Conservation (phyloP, 2,329 filamentous ascomycete species). For the Penicillium oxalicum region DNA sequence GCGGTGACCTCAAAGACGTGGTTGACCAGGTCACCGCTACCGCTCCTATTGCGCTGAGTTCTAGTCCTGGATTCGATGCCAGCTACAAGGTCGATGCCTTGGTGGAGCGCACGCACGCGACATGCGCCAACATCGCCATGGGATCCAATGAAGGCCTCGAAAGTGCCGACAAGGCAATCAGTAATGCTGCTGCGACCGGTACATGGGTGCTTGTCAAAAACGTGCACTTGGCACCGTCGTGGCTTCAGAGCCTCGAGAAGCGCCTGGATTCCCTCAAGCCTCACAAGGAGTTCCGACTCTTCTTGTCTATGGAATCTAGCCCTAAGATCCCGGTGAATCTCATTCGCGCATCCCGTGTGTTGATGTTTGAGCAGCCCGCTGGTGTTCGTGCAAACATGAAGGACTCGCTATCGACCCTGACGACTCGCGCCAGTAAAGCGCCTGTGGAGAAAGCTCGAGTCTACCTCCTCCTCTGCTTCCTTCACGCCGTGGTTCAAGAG, state of each 20-base stretch:
- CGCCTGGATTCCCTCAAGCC: slow-evolving; percentile 92
- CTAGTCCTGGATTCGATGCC: slow-evolving; percentile 93
- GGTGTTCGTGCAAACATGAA: slow-evolving; percentile 98
- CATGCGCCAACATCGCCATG: slow-evolving; percentile 97
- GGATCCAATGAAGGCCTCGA: slow-evolving; percentile 91
- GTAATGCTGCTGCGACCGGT: slow-evolving; percentile 81
- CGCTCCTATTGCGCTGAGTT: slow-evolving; percentile 84
- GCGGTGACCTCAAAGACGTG: slow-evolving; percentile 78
- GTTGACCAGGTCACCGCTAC: slow-evolving; percentile 77
- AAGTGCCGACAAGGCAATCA: slow-evolving; percentile 91
- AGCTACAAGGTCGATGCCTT: slow-evolving; percentile 98
- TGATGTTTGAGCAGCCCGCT: slow-evolving; percentile 97
- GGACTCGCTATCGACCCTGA: slow-evolving; percentile 81
- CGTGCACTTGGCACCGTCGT: slow-evolving; percentile 90
- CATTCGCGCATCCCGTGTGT: slow-evolving; percentile 81
- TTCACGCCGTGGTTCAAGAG: slow-evolving; percentile 95
- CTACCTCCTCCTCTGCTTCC: slow-evolving; percentile 85
- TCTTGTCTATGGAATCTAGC: slow-evolving; percentile 96
- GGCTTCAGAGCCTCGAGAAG: slow-evolving; percentile 96
- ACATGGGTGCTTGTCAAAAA: slow-evolving; percentile 99
- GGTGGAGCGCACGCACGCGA: slow-evolving; percentile 73
- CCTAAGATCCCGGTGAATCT: slow-evolving; percentile 96
- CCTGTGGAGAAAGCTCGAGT: slow-evolving; percentile 87
- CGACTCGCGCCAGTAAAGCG: slow-evolving; percentile 67
- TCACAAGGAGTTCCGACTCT: slow-evolving; percentile 85